Percentiles rank a stretch among this genome's conserved stretches.
phyloP scores from a whole-genome alignment of 495 filamentous ascomycete species.

The Penicillium canariense region DNA sequence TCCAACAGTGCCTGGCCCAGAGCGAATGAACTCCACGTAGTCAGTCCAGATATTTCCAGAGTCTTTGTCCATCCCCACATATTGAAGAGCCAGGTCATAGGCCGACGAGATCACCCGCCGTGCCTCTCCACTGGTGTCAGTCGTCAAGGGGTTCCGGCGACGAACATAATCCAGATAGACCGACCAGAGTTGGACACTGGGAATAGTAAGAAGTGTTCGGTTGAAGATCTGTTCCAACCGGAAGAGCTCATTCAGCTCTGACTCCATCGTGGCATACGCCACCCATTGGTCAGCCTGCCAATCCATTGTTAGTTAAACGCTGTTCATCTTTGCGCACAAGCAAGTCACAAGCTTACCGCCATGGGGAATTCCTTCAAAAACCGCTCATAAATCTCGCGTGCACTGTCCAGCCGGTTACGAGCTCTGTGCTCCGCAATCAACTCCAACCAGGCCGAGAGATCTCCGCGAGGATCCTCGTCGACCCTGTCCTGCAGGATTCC shows the following conservation, averaged over 20 bases:
- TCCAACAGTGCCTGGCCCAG: conserved; percentile 76
- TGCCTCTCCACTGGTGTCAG: conserved; percentile 71
- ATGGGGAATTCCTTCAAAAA: conserved; percentile 86
- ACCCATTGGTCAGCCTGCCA: conserved; percentile 84
- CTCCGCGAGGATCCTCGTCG: conserved; percentile 85
- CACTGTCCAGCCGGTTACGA: conserved; percentile 77
- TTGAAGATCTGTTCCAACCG: conserved; percentile 80
- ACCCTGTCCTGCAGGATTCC: conserved; percentile 88
- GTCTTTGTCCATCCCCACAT: conserved; percentile 88
- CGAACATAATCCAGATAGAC: conserved; percentile 95
- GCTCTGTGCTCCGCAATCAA: conserved; percentile 82
- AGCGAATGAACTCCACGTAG: conserved; percentile 86
- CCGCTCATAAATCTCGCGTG: conserved; percentile 75
- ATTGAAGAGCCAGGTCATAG: conserved; percentile 87
- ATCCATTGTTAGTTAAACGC: conserved; percentile 12
- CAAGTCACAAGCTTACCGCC: conserved; percentile 60
- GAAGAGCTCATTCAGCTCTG: conserved; percentile 72
- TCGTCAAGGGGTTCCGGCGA: conserved; percentile 79
- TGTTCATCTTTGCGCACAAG: background rate
- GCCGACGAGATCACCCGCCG: conserved; percentile 74
- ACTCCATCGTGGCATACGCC: conserved; percentile 81
- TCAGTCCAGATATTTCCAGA: conserved; percentile 90
- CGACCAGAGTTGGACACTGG: conserved; percentile 83
- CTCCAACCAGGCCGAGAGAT: conserved; percentile 83
- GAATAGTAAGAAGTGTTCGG: conserved; percentile 66